These are phyloP conservation scores for Pisolithus thermaeus DNA, from an alignment of 1,284 basidiomycete species.

Conservation along the genomic window DNA sequence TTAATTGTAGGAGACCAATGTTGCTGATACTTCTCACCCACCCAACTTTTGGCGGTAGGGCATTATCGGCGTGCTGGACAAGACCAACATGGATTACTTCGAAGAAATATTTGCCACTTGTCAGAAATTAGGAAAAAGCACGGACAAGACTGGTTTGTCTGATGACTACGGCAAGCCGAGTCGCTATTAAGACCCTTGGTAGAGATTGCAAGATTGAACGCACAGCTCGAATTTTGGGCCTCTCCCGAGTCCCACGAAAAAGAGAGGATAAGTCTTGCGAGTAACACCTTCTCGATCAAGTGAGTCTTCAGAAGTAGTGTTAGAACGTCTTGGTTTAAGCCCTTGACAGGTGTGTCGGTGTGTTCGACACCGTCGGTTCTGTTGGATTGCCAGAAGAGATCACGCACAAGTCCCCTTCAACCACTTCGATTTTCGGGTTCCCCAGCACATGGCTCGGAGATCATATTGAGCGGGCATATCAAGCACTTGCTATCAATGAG, in stretches of 20 bases:
- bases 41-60: slow-evolving; percentile 33
- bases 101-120: slow-evolving; percentile 54
- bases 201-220: slow-evolving; percentile 42
- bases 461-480: slow-evolving; percentile 61
- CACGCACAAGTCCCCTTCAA: slow-evolving; percentile 32
- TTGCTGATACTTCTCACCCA: neutral
- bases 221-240: slow-evolving; percentile 48
- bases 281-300: slow-evolving; percentile 56
- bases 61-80: slow-evolving; percentile 58
- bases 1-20: slow-evolving; percentile 46
- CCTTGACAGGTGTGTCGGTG: slow-evolving; percentile 53
- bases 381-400: slow-evolving; percentile 63
- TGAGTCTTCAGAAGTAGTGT: slow-evolving; percentile 24
- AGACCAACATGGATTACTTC: slow-evolving; percentile 65
- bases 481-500: slow-evolving; percentile 64
- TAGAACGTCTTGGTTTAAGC: slow-evolving; percentile 5
- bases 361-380: slow-evolving; percentile 69
- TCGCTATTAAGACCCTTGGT: neutral
- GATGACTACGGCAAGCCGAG: neutral
- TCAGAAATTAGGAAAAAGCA: slow-evolving; percentile 53
- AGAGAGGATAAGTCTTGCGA: slow-evolving; percentile 39
- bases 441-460: slow-evolving; percentile 50
- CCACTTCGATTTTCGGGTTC: slow-evolving; percentile 56
- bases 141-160: slow-evolving; percentile 40
- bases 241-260: slow-evolving; percentile 45